Base-by-base conservation (phyloP, 768 basidiomycete species). In the Lactarius pseudohatsudake region DNA sequence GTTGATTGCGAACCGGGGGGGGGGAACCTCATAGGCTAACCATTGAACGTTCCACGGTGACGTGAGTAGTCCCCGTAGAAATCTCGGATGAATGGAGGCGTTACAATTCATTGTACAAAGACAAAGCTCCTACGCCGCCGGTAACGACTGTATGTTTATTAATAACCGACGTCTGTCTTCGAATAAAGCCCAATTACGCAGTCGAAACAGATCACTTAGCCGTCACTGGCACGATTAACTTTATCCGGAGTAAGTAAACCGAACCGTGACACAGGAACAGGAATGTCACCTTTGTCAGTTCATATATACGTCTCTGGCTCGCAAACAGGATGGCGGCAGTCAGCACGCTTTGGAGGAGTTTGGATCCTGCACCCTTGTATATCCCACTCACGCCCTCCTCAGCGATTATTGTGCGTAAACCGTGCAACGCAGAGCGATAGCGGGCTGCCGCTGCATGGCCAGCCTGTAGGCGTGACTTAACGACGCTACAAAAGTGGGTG, bases 251-350 rank as follows among this genome's bases (percentile, higher is more conserved):
- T 67, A 16, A 67, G 53, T 5, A 15, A 40, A 16, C 20, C 15
- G 20, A 15, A 11, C 34, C 32, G 32, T 59, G 58, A 47, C 45
- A 65, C 15, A 10, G 30, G 43, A 53, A 59, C 10, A 9, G 41
- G 3, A n/a, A 65, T 72, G 16, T 28, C 50, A 81, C 81, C 78
- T 78, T 74, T 72, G 85, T 86, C n/a, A 88, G 67, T 71, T 91
- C 88, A 64, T 87, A 92, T 62, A 92, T 85, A 69, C 94, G 83
- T 72, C 88, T 84, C 76, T 98, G 96, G 8, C 91, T 86, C 16
- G 89, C 91, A 74, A 98, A 98, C 70, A 98, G 82, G 71, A 98
- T 93, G 7, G 94, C 94, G 18, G 95, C 95, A 9, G 94, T 96
- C 59, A 98, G 81, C 1, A 97, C 92, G 69, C 91, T 94, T 77